Evolutionary conservation across 805 yeast species (phyloP).

Genomic region (Metschnikowia borealis): DNA sequence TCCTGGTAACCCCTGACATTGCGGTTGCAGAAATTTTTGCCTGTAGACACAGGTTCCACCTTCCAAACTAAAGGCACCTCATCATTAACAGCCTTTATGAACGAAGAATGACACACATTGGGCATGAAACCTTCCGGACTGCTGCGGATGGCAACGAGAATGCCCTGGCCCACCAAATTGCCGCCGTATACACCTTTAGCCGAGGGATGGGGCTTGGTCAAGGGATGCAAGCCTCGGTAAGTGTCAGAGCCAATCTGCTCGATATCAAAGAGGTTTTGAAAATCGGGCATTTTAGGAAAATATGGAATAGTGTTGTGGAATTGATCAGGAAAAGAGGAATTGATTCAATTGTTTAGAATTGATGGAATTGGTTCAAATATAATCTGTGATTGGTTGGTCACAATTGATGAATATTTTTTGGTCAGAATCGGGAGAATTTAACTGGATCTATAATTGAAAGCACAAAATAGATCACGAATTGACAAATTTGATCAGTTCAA

Average conservation of each 20-base stretch:
- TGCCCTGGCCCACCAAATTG: slow-evolving; percentile 32
- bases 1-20: slow-evolving; percentile 29
- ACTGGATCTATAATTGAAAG: too few species aligned
- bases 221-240: slow-evolving; percentile 13
- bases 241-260: slow-evolving; percentile 3
- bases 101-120: slow-evolving; percentile 39
- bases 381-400: too few species aligned
- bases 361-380: too few species aligned
- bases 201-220: slow-evolving; percentile 26
- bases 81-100: slow-evolving; percentile 37
- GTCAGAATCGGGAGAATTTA: too few species aligned
- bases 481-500: too few species aligned
- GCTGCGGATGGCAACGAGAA: slow-evolving; percentile 34
- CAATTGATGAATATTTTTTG: too few species aligned
- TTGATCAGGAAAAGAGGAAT: too few species aligned
- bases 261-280: slow-evolving; percentile 11
- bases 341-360: too few species aligned
- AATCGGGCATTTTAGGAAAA: slow-evolving; percentile 5
- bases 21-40: slow-evolving; percentile 34
- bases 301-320: background rate
- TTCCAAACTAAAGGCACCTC: slow-evolving; percentile 25
- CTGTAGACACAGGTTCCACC: slow-evolving; percentile 34
- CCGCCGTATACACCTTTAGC: slow-evolving; percentile 42
- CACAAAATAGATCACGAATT: too few species aligned
- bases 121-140: slow-evolving; percentile 35